Conservation (phyloP, 139 green algal genomes). For the Parachlorella kessleri region DNA sequence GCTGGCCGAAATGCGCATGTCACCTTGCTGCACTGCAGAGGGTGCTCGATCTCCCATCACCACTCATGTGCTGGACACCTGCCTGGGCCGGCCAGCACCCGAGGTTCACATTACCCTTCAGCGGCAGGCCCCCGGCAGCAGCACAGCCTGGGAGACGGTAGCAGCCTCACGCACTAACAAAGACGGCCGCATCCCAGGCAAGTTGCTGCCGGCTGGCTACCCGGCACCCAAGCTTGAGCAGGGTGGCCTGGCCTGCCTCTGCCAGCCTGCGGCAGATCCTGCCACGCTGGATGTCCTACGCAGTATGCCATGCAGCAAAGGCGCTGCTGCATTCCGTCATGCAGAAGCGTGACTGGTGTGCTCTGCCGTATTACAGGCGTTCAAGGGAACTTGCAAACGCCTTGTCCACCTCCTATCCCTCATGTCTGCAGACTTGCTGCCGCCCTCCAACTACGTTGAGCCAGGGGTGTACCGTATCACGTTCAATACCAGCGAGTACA, state of each 20-base stretch:
- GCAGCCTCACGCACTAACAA: conserved; percentile 67
- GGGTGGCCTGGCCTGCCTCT: too few relatives aligned
- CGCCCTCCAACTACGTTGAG: conserved; percentile 49
- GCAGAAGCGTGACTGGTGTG: too few relatives aligned
- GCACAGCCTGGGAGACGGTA: conserved; percentile 53
- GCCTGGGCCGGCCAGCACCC: conserved; percentile 74
- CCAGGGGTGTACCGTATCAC: conserved; percentile 81
- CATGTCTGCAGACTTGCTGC: conserved; percentile 50
- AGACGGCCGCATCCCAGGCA: conserved; percentile 69
- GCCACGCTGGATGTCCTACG: too few relatives aligned
- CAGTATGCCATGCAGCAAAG: too few relatives aligned
- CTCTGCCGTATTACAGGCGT: too few relatives aligned
- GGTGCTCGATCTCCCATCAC: conserved; percentile 84
- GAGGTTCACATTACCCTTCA: conserved; percentile 75
- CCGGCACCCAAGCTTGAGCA: too few relatives aligned
- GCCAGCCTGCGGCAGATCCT: too few relatives aligned
- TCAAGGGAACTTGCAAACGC: too few relatives aligned
- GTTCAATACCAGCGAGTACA: conserved; percentile 82
- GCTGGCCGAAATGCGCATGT: too few relatives aligned
- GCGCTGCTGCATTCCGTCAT: too few relatives aligned
- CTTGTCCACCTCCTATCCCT: background rate
- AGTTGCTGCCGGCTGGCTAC: too few relatives aligned
- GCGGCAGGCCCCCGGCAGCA: conserved; percentile 33
- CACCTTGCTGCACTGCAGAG: too few relatives aligned
- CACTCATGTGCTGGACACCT: conserved; percentile 92